A percentile compares a stretch with the other conserved stretches of the same genome.
Conservation (phyloP, 2,329 filamentous ascomycete genomes). For the Verticillium klebahnii region DNA sequence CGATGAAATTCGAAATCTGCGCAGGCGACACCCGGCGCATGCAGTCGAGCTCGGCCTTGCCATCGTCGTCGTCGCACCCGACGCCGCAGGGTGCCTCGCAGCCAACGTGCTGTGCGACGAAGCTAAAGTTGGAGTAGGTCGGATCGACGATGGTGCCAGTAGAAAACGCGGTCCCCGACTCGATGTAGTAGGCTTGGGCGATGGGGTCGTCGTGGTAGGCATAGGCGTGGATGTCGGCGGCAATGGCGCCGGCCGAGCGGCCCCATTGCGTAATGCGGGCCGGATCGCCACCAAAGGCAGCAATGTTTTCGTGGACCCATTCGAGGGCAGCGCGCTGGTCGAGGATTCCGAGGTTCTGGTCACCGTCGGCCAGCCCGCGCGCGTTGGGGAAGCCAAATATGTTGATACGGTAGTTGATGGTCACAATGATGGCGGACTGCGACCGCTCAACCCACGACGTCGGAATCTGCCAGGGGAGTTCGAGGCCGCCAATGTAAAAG, state of each 20-base stretch:
- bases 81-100: conserved; percentile 21
- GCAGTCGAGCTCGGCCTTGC: conserved; percentile 25
- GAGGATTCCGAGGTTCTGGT: conserved; percentile 13
- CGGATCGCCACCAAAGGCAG: conserved; percentile 11
- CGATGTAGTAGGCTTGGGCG: conserved; percentile 32
- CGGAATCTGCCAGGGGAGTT: conserved; percentile 41
- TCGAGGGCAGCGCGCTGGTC: conserved; percentile 12
- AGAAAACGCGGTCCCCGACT: conserved; percentile 32
- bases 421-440: conserved; percentile 23
- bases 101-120: conserved; percentile 26
- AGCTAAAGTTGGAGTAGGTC: conserved; percentile 26
- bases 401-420: conserved; percentile 12
- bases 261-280: conserved; percentile 38
- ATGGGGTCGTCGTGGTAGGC: conserved; percentile 42
- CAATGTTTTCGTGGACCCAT: conserved; percentile 14
- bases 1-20: conserved; percentile 25
- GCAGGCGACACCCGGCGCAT: conserved; percentile 27
- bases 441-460: conserved; percentile 35
- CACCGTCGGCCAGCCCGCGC: conserved; percentile 5
- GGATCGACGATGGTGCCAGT: conserved; percentile 19
- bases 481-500: conserved; percentile 35
- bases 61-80: conserved; percentile 7
- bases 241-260: conserved; percentile 38
- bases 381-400: conserved; percentile 15
- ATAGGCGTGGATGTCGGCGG: conserved; percentile 35